Percentiles rank a stretch among this genome's conserved stretches.
Evolutionary conservation across 108 stramenopile species (phyloP).

Genomic region (Nannochloropsis gaditana): DNA sequence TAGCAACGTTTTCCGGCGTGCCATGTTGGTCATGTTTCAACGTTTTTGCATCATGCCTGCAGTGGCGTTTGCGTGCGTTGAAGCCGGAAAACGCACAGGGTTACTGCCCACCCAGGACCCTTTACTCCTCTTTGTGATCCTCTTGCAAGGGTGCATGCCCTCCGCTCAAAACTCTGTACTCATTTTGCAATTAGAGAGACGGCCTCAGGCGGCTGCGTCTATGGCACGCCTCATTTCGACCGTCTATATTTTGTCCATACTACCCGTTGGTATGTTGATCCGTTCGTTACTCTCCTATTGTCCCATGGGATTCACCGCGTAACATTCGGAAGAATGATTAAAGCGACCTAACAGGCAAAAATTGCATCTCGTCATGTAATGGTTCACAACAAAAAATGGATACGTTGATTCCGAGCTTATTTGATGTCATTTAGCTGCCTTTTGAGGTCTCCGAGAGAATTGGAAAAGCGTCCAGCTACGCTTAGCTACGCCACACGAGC

Average conservation of each 20-base stretch:
- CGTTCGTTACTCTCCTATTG: neutral
- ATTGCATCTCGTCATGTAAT: too few species aligned
- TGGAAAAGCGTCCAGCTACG: too few species aligned
- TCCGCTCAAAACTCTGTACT: constrained; percentile 40
- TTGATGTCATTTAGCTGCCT: too few species aligned
- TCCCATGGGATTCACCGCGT: neutral
- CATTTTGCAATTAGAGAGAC: constrained; percentile 29
- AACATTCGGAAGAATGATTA: neutral
- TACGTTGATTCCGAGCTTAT: too few species aligned
- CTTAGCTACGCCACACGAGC: too few species aligned
- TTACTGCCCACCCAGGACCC: constrained; percentile 27
- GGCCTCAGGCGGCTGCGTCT: constrained; percentile 25
- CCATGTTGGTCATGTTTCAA: neutral
- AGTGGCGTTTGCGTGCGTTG: neutral
- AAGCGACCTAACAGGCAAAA: too few species aligned
- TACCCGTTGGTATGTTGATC: neutral
- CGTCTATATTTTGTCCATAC: neutral
- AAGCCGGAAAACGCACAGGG: neutral
- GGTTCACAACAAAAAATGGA: too few species aligned
- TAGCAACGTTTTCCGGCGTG: neutral
- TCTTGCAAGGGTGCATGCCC: constrained; percentile 38
- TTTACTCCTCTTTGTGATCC: constrained; percentile 41
- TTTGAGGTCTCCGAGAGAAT: too few species aligned
- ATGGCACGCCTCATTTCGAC: constrained; percentile 20
- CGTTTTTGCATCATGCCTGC: neutral